Conservation (phyloP, 2,329 filamentous ascomycete species). For the Fonsecaea pedrosoi region DNA sequence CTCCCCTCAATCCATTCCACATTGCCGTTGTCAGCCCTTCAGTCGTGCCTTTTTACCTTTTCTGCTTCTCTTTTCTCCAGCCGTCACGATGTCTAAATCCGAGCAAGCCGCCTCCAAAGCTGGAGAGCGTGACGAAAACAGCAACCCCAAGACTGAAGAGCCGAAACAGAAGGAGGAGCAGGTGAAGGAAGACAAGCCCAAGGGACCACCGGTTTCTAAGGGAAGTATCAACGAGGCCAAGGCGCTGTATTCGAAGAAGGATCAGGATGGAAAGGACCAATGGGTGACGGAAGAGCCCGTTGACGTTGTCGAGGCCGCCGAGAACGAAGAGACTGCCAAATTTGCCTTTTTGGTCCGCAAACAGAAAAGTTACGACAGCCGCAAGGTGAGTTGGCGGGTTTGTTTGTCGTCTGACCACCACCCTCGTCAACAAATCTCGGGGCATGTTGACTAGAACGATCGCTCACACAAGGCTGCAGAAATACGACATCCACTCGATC, state of each 20-base stretch:
- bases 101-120: neutral
- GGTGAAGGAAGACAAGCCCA: conserved; percentile 12
- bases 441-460: neutral
- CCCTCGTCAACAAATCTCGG: neutral
- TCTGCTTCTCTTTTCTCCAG: neutral
- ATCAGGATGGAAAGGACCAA: conserved; percentile 59
- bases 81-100: neutral
- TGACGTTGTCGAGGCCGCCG: conserved; percentile 62
- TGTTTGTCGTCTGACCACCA: neutral
- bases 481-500: conserved; percentile 67
- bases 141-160: neutral
- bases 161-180: conserved; percentile 7
- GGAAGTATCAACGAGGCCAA: conserved; percentile 51
- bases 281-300: conserved; percentile 65
- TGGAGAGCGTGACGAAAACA: conserved; percentile 2
- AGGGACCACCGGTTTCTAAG: conserved; percentile 30
- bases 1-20: neutral
- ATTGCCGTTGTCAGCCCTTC: neutral
- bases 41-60: neutral
- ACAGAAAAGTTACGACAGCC: conserved; percentile 63
- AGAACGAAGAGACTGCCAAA: conserved; percentile 67
- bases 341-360: conserved; percentile 68
- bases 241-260: conserved; percentile 58
- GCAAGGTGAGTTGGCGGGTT: conserved; percentile 49
- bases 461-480: conserved; percentile 36